phyloP scores from a whole-genome alignment of 2,329 filamentous ascomycete species.

The Berkeleyomyces basicola region DNA sequence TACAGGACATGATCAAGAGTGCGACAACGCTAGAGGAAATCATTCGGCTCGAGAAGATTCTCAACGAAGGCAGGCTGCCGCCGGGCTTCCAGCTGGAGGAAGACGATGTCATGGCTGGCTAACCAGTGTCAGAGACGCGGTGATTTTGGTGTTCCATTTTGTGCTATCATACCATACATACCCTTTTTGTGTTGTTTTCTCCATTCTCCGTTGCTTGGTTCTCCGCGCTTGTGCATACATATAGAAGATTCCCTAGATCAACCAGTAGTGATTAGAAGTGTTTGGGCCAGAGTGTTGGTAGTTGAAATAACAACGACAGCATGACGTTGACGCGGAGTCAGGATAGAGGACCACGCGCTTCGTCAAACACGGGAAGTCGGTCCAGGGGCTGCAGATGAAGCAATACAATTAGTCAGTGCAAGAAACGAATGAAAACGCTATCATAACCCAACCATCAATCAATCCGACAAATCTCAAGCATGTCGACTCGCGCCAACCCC shows the following conservation, averaged over 20 bases:
- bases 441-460: neutral
- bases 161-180: neutral
- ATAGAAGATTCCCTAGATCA: neutral
- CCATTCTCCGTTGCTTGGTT: constrained; percentile 4
- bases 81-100: constrained; percentile 40
- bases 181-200: neutral
- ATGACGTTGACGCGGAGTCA: too few relatives aligned
- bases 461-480: too few relatives aligned
- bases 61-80: constrained; percentile 77
- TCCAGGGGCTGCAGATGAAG: too few relatives aligned
- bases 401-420: too few relatives aligned
- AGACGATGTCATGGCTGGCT: constrained; percentile 44
- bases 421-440: neutral
- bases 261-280: too few relatives aligned
- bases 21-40: constrained; percentile 86
- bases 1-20: constrained; percentile 75
- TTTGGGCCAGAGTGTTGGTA: too few relatives aligned
- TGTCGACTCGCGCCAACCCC: too few relatives aligned
- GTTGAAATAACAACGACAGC: too few relatives aligned
- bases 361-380: too few relatives aligned
- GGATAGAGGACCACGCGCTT: too few relatives aligned
- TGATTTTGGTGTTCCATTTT: neutral
- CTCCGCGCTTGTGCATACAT: neutral
- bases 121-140: constrained; percentile 13
- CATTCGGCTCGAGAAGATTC: constrained; percentile 72